Percentiles rank a stretch among this genome's conserved stretches.
phyloP scores from a whole-genome alignment of 176 grass and related monocot genomes.

The Poa annua region DNA sequence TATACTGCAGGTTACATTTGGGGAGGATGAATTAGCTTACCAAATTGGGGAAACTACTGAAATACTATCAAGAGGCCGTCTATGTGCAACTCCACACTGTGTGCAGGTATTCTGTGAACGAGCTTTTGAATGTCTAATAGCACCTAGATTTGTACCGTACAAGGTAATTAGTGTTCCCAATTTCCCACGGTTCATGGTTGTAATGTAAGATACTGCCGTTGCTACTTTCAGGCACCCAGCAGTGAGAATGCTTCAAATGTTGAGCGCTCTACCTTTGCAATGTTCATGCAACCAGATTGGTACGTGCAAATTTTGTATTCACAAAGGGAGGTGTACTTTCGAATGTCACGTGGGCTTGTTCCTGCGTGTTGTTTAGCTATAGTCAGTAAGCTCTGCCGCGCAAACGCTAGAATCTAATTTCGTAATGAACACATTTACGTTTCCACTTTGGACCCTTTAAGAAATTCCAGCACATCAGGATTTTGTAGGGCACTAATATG shows the following conservation, averaged over 20 bases:
- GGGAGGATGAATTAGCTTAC: slow-evolving; percentile 86
- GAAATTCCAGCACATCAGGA: neutral
- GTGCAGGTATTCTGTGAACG: slow-evolving; percentile 68
- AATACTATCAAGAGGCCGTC: slow-evolving; percentile 73
- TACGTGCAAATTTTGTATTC: slow-evolving; percentile 11
- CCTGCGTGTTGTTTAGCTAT: neutral
- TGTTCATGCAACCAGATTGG: slow-evolving; percentile 99
- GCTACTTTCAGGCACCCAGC: slow-evolving; percentile 69
- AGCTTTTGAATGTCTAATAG: neutral
- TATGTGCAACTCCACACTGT: slow-evolving; percentile 96
- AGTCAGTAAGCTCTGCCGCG: neutral
- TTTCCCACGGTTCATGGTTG: neutral
- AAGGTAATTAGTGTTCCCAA: neutral
- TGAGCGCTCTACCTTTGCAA: slow-evolving; percentile 83
- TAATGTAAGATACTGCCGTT: neutral
- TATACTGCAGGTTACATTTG: slow-evolving; percentile 69
- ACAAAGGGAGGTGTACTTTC: neutral
- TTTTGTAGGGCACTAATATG: neutral
- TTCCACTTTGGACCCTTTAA: neutral
- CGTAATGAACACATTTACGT: neutral
- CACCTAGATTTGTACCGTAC: neutral
- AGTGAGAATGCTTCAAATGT: slow-evolving; percentile 67
- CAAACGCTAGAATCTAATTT: neutral
- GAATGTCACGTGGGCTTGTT: slow-evolving; percentile 5
- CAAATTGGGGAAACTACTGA: slow-evolving; percentile 99